A percentile compares a stretch with the other conserved stretches of the same genome.
phyloP scores from a whole-genome alignment of 371 early-diverging fungal species.

The Apophysomyces trapeziformis region DNA sequence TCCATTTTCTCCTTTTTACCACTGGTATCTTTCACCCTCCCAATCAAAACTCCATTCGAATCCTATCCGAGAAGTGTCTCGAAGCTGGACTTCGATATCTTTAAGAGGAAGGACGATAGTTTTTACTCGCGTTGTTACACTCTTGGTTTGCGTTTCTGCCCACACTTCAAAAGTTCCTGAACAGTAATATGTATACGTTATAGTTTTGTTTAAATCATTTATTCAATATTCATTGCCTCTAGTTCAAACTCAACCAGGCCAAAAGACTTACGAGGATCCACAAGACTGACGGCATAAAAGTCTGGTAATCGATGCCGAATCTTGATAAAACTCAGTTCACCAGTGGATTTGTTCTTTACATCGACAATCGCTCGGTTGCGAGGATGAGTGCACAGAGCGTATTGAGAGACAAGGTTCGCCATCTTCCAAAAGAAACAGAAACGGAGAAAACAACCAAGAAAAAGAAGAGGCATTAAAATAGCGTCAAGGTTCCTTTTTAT shows the following conservation, averaged over 20 bases:
- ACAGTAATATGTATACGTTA: background rate
- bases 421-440: constrained; percentile 17
- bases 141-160: constrained; percentile 44
- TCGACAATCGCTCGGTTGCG: constrained; percentile 45
- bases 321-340: constrained; percentile 42
- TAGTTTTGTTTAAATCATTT: background rate
- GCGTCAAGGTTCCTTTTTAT: constrained; percentile 5
- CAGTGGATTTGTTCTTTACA: constrained; percentile 40
- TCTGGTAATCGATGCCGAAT: constrained; percentile 47
- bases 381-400: constrained; percentile 39
- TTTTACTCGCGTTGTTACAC: constrained; percentile 31
- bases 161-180: constrained; percentile 41
- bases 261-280: constrained; percentile 37
- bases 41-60: constrained; percentile 56
- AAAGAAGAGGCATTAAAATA: constrained; percentile 13
- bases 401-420: constrained; percentile 40
- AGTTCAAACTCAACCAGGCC: background rate
- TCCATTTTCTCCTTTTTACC: constrained; percentile 25
- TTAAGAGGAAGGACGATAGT: constrained; percentile 37
- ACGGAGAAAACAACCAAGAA: constrained; percentile 14
- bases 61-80: constrained; percentile 38
- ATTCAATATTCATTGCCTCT: background rate
- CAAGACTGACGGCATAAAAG: constrained; percentile 47
- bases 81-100: constrained; percentile 24
- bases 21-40: constrained; percentile 45